A percentile compares a stretch with the other conserved stretches of the same genome.
Conservation (phyloP, 495 filamentous ascomycete species). For the Friedmanniomyces endolithicus region DNA sequence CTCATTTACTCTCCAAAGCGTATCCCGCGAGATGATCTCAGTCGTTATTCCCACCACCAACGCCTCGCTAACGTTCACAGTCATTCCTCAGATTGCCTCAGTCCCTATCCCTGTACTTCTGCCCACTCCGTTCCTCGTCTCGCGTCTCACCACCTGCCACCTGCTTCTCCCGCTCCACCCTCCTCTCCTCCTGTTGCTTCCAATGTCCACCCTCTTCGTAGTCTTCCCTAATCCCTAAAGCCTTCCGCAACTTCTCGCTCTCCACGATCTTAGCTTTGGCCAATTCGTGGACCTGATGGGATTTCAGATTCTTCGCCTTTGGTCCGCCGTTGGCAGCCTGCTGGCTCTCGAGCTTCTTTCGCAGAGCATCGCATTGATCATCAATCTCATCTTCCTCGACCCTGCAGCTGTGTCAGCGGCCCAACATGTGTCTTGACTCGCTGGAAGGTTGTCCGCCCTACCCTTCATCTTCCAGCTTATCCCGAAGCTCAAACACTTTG, state of each 20-base stretch:
- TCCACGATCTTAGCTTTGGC: slow-evolving; percentile 94
- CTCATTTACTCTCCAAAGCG: no score
- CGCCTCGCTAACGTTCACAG: background rate
- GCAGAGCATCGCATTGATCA: slow-evolving; percentile 46
- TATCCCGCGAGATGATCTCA: background rate
- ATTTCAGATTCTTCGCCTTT: slow-evolving; percentile 52
- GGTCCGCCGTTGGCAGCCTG: slow-evolving; percentile 39
- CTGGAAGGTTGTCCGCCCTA: slow-evolving; percentile 23
- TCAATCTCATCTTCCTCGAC: slow-evolving; percentile 75
- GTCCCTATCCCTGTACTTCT: background rate
- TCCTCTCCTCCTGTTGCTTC: slow-evolving; percentile 58
- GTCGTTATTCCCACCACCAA: background rate
- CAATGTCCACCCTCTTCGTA: slow-evolving; percentile 76
- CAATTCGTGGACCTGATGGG: slow-evolving; percentile 90
- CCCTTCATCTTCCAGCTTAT: slow-evolving; percentile 79
- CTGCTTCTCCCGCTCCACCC: slow-evolving; percentile 40
- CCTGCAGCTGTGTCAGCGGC: slow-evolving; percentile 15
- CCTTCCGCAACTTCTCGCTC: slow-evolving; percentile 76
- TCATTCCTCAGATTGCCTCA: background rate
- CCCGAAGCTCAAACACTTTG: slow-evolving; percentile 79
- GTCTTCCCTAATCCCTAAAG: slow-evolving; percentile 77
- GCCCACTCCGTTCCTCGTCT: background rate
- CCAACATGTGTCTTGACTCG: slow-evolving; percentile 19
- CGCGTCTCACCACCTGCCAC: slow-evolving; percentile 27
- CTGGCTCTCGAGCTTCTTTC: slow-evolving; percentile 50